Base-by-base conservation (phyloP, 345 rosid genomes). In the Erysimum cheiranthoides region DNA sequence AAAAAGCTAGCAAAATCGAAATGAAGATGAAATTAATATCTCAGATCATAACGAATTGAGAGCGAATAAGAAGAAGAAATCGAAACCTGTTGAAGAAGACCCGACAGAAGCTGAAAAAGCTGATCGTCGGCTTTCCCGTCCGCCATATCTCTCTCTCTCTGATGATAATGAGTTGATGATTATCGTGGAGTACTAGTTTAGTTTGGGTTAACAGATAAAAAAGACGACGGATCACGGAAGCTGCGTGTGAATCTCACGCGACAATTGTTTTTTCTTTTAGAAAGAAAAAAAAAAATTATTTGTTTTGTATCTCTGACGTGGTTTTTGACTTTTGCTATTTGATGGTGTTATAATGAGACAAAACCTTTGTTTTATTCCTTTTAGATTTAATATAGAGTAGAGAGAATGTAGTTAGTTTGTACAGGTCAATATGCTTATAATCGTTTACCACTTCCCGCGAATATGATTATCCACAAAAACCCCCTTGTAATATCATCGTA, bases 81-180 rank as follows among this genome's bases (percentile, higher is more conserved):
- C 13, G 6, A 4, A 31, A 83, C 97, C 88, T 90, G 88, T 51
- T 90, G 93, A 2, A 92, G 85, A 61, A 92, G 89, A 80, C 75
- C 70, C 18, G 90, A 84, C n/a, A 92, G 96, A 57, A 90, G 91
- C 70, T 85, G 79, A 73, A 90, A 88, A 16, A 92, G 81, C 80
- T 87, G 91, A 2, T 86, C 84, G 60, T 92, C 97, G 3, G 86
- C 66, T 73, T 79, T 82, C 1, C 82, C 85, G 4, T 77, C 85
- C 10, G 78, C 83, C 82, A 79, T 79, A 11, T 21, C 46, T 70
- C 69, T 39, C 30, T 66, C 14, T 70, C 64, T 5, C 16, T 27
- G 58, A 52, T 10, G 16, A 47, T 47, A 10, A 17, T 5, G 32
- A 32, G n/a, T n/a, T 32, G 34, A 32, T 34, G 36, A 34, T 34